Base-by-base conservation (phyloP, 176 grass and related monocot species). In the Triticum dicoccoides region DNA sequence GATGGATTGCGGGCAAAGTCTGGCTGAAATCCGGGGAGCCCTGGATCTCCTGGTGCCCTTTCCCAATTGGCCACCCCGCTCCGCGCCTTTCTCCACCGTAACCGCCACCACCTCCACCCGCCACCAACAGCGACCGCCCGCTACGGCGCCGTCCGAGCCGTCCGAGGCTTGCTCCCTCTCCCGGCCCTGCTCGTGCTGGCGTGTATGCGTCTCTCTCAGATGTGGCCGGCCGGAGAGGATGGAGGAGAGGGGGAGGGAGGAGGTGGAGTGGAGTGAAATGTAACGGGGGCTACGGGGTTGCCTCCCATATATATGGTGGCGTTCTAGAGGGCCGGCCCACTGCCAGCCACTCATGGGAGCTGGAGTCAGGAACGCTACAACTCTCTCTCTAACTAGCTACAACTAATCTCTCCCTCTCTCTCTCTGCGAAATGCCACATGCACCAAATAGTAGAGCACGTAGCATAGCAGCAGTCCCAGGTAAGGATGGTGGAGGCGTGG, bases 1-100 rank as follows among this genome's bases (percentile, higher is more conserved):
- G 96, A 90, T 94, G 90, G 92, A 98, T 95, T 98, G 90, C 89
- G 82, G 92, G 93, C 86, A 84, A 98, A 98, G 96, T 91, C 90
- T 85, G 96, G 93, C 88, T 88, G 76, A 93, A 89, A 90, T 89
- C 90, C 76, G 65, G 83, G 85, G 88, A 79, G 83, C 69, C 73
- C 78, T 90, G 77, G 85, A 88, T 95, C 78, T 56, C n/a, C 49
- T 82, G 82, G 41, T 85, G 82, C 86, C 78, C 82, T 90, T 90
- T 88, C 82, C 89, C 90, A 45, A 84, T 89, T 94, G 89, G 91
- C 88, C 84, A 81, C 86, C 70, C 83, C 79, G 79, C 79, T 73
- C 79, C 84, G 78, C 83, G 67, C 83, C 74, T 89, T 87, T 88
- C 91, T 91, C 92, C 87, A 77, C 91, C 90, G 88, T 88, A 95